A percentile compares a stretch with the other conserved stretches of the same genome.
phyloP scores from a whole-genome alignment of 2,329 filamentous ascomycete genomes.

The Botryotinia convoluta region DNA sequence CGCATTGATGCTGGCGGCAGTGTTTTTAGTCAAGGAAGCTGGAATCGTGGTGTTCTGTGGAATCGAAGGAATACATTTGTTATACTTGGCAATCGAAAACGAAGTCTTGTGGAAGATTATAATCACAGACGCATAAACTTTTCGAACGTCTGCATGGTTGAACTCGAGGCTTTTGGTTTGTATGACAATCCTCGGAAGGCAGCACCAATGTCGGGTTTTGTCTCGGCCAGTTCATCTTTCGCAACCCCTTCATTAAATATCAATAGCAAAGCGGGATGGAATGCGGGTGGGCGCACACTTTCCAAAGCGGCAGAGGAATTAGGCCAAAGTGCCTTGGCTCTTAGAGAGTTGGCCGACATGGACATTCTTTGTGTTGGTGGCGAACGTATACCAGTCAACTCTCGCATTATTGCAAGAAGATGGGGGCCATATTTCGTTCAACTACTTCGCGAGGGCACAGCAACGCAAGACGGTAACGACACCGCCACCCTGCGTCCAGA shows the following conservation, averaged over 20 bases:
- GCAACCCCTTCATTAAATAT: slow-evolving; percentile 48
- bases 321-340: slow-evolving; percentile 72
- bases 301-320: slow-evolving; percentile 79
- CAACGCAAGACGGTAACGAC: slow-evolving; percentile 70
- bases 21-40: slow-evolving; percentile 95
- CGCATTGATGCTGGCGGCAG: slow-evolving; percentile 92
- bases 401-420: slow-evolving; percentile 77
- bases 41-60: slow-evolving; percentile 95
- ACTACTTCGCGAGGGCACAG: slow-evolving; percentile 73
- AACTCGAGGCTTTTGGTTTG: slow-evolving; percentile 93
- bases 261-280: slow-evolving; percentile 56
- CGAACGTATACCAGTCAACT: slow-evolving; percentile 91
- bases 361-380: slow-evolving; percentile 90
- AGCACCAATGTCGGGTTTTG: slow-evolving; percentile 75
- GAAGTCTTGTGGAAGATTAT: slow-evolving; percentile 94
- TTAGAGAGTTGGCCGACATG: slow-evolving; percentile 94
- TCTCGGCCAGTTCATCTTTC: slow-evolving; percentile 74
- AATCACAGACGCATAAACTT: slow-evolving; percentile 98
- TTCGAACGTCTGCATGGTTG: slow-evolving; percentile 92
- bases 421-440: slow-evolving; percentile 98
- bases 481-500: slow-evolving; percentile 70
- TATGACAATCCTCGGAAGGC: slow-evolving; percentile 90
- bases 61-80: slow-evolving; percentile 92
- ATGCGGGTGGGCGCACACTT: slow-evolving; percentile 72
- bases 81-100: slow-evolving; percentile 87